These are phyloP conservation scores for Barnettozyma sucrosica DNA, from an alignment of 805 yeast species.

Conservation along the genomic window DNA sequence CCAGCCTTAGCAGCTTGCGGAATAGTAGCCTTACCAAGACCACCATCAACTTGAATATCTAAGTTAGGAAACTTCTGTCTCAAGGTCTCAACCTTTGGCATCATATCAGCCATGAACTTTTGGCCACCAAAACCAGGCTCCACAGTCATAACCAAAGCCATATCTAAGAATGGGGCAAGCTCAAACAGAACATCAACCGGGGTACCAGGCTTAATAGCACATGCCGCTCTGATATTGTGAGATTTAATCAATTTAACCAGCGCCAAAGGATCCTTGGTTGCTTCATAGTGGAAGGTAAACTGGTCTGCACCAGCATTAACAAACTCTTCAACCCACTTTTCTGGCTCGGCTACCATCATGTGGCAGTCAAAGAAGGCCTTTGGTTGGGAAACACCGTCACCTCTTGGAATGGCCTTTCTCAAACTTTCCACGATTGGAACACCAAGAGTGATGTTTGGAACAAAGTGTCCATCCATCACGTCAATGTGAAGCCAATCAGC, in stretches of 20 bases:
- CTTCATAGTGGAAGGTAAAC: conserved; percentile 93
- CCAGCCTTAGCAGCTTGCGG: conserved; percentile 92
- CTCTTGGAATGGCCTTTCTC: conserved; percentile 71
- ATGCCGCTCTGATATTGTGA: conserved; percentile 87
- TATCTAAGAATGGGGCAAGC: conserved; percentile 71
- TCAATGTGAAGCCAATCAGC: conserved; percentile 98
- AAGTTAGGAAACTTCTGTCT: conserved; percentile 70
- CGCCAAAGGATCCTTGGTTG: conserved; percentile 71
- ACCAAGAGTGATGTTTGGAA: conserved; percentile 93
- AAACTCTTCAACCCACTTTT: conserved; percentile 87
- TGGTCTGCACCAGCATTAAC: conserved; percentile 94
- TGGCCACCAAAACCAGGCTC: conserved; percentile 99
- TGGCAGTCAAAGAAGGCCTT: conserved; percentile 82
- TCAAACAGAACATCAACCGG: conserved; percentile 77
- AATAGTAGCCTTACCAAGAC: conserved; percentile 81
- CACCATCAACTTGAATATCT: conserved; percentile 96
- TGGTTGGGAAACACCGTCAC: conserved; percentile 39
- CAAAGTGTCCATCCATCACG: conserved; percentile 98
- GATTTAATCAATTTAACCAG: conserved; percentile 71
- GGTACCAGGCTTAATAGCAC: conserved; percentile 93
- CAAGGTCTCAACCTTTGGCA: conserved; percentile 84
- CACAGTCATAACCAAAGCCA: conserved; percentile 97
- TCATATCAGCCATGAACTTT: conserved; percentile 90
- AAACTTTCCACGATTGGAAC: conserved; percentile 80
- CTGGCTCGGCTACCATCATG: conserved; percentile 95